A percentile compares a stretch with the other conserved stretches of the same genome.
Conservation (phyloP, 129 eudicot species). For the Arctium minus region DNA sequence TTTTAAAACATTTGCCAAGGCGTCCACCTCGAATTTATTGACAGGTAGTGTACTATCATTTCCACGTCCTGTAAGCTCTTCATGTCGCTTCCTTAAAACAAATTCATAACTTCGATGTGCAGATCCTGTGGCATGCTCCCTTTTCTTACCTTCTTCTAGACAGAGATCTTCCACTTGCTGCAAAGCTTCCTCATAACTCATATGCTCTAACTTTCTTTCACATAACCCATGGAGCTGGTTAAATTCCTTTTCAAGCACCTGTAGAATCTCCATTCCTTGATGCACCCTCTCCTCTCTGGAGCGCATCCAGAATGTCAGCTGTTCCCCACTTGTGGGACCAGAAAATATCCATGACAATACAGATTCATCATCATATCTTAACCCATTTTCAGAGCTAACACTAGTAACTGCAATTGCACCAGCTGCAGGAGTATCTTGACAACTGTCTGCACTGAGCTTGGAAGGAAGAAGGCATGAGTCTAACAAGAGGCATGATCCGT, state of each 20-base stretch:
- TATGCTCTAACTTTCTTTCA: slow-evolving; percentile 74
- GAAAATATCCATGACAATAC: slow-evolving; percentile 82
- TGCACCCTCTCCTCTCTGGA: slow-evolving; percentile 62
- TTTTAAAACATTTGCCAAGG: slow-evolving; percentile 65
- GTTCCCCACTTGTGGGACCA: slow-evolving; percentile 67
- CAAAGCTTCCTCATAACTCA: slow-evolving; percentile 72
- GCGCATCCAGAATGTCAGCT: slow-evolving; percentile 53
- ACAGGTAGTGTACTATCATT: slow-evolving; percentile 32
- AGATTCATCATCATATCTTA: slow-evolving; percentile 46
- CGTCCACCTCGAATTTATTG: slow-evolving; percentile 72
- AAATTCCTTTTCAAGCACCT: slow-evolving; percentile 66
- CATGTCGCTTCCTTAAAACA: slow-evolving; percentile 65
- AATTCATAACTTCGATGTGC: slow-evolving; percentile 61
- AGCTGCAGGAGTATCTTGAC: slow-evolving; percentile 19
- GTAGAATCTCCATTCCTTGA: slow-evolving; percentile 62
- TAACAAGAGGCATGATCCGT: slow-evolving; percentile 55
- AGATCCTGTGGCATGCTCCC: slow-evolving; percentile 57
- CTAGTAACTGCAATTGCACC: slow-evolving; percentile 26
- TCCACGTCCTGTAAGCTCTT: slow-evolving; percentile 56
- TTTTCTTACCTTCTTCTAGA: slow-evolving; percentile 71
- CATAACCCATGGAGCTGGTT: slow-evolving; percentile 61
- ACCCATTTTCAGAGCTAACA: slow-evolving; percentile 27
- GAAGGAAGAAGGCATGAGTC: slow-evolving; percentile 44
- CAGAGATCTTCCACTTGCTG: slow-evolving; percentile 74
- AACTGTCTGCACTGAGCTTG: slow-evolving; percentile 24